A percentile compares a stretch with the other conserved stretches of the same genome.
These are phyloP conservation scores for Nissolia schottii DNA, from an alignment of 306 rosid species.

Conservation along the genomic window DNA sequence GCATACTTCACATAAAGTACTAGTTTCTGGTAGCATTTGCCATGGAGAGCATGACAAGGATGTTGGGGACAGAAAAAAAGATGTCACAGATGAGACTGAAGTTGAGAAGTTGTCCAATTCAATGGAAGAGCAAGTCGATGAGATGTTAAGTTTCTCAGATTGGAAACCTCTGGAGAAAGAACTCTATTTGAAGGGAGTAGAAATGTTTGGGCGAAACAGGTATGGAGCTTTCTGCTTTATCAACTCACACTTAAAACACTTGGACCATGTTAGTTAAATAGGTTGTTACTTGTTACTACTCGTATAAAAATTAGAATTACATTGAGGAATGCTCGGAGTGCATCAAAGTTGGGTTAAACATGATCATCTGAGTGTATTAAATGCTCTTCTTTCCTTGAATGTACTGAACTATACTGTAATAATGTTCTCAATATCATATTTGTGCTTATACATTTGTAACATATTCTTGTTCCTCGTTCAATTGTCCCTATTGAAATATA, in stretches of 20 bases:
- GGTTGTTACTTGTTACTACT: background rate
- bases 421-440: background rate
- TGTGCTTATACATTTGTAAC: background rate
- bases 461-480: background rate
- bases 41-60: constrained; percentile 16
- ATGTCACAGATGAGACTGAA: constrained; percentile 25
- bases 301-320: background rate
- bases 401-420: background rate
- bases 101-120: constrained; percentile 29
- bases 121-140: constrained; percentile 27
- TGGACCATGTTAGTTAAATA: background rate
- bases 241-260: background rate
- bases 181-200: constrained; percentile 66
- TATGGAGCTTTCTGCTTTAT: constrained; percentile 18
- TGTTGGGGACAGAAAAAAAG: constrained; percentile 23
- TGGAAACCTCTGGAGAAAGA: constrained; percentile 83
- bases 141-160: constrained; percentile 23
- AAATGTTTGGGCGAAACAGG: constrained; percentile 91
- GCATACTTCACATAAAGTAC: constrained; percentile 30
- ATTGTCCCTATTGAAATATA: background rate
- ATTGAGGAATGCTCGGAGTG: background rate
- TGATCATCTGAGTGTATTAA: background rate
- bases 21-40: constrained; percentile 28
- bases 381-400: background rate
- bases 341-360: background rate